A percentile compares a stretch with the other conserved stretches of the same genome.
phyloP scores from a whole-genome alignment of 495 filamentous ascomycete genomes.

The Penicillium cosmopolitanum region DNA sequence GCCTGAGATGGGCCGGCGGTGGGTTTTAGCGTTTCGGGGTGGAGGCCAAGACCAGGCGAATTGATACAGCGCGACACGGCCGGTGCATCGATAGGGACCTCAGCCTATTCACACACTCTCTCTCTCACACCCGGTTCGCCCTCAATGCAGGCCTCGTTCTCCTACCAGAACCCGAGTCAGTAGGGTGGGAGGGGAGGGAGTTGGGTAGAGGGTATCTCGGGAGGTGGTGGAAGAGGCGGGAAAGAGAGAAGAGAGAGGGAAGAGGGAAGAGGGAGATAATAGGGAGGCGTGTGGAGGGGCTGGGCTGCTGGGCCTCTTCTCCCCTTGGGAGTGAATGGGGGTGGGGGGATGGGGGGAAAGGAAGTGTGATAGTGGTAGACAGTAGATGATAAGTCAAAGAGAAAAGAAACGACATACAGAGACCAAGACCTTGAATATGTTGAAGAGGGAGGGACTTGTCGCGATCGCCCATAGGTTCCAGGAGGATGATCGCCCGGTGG shows the following conservation, averaged over 20 bases:
- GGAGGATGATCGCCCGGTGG: slow-evolving; percentile 39
- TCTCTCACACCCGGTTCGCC: slow-evolving; percentile 25
- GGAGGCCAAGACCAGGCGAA: slow-evolving; percentile 45
- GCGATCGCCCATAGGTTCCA: slow-evolving; percentile 36
- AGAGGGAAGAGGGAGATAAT: slow-evolving; percentile 26
- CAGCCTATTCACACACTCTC: slow-evolving; percentile 27
- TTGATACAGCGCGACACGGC: slow-evolving; percentile 27
- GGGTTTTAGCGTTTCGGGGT: slow-evolving; percentile 48
- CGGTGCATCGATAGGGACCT: slow-evolving; percentile 39
- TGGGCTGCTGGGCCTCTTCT: slow-evolving; percentile 26
- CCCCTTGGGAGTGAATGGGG: too few species aligned
- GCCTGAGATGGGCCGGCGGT: slow-evolving; percentile 42
- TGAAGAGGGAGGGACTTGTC: slow-evolving; percentile 28
- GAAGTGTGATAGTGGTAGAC: neutral
- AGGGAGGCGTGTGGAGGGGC: slow-evolving; percentile 45
- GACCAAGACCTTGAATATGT: slow-evolving; percentile 8
- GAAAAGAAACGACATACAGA: slow-evolving; percentile 7
- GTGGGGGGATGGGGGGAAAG: neutral
- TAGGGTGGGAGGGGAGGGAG: slow-evolving; percentile 15
- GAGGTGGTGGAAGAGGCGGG: slow-evolving; percentile 11
- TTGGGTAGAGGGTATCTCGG: slow-evolving; percentile 13
- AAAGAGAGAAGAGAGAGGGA: slow-evolving; percentile 16
- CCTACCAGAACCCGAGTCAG: slow-evolving; percentile 12
- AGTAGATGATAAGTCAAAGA: slow-evolving; percentile 1
- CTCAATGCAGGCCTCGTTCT: slow-evolving; percentile 33